Evolutionary conservation across 2,329 filamentous ascomycete genomes (phyloP), one percentile per base, ranked within the genome.

Genomic region (Myriosclerotinia duriaeana): DNA sequence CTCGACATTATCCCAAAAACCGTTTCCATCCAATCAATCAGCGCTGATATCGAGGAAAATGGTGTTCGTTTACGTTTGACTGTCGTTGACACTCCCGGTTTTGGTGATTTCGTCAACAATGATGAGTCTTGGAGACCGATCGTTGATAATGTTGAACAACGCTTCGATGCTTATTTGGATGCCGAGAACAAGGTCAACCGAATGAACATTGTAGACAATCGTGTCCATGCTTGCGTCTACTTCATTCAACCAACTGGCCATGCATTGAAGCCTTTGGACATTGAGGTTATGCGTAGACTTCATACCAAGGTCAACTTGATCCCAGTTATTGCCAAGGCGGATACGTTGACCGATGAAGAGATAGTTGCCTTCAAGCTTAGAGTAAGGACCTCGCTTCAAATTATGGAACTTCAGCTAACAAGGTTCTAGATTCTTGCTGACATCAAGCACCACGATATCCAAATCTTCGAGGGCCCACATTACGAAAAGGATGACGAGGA

Each of bases 251-350:
- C 95, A 72, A 99, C 95, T 42, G 95, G 95, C 69, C 95, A 99
- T 85, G 96, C 95, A 44, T 84, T 99, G 77, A 99, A 99, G 89
- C 95, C 95, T 71, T 85, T 99, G 72, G 95, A 99, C 78, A 97
- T 99, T 72, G 95, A 99, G 84, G 95, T 99, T 72, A 99, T 99
- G 95, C 93, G 94, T 81, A 90, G 95, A 78, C 89, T 99, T 70
- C 95, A 99, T 84, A 98, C 94, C 87, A 98, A 98, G 89, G 95
- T 99, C 87, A 99, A 99, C 86, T 83, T 99, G 80, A 99, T 99
- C 71, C 95, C 95, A 58, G 95, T 99, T 78, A 97, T 99, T 79
- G 95, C 95, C 80, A 99, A 99, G 87, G 89, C 95, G 38, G 95
- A 99, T 79, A 99, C 95, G 65, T 84, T 99, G 76, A 99, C 95